Evolutionary conservation across 495 filamentous ascomycete species (phyloP).

Genomic region (Penicillium silybi): DNA sequence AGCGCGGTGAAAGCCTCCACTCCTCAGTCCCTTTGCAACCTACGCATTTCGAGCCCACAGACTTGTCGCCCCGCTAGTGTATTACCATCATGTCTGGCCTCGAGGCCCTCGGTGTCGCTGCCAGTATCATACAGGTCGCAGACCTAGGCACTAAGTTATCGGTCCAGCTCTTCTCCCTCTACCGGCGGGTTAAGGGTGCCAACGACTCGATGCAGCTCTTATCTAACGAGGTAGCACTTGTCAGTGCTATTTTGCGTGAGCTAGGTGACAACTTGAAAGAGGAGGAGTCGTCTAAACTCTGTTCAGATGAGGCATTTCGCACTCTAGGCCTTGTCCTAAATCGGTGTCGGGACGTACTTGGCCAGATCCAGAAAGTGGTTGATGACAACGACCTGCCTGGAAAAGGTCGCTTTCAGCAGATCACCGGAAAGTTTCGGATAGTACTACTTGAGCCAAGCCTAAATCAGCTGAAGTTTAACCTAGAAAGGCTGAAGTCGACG

Average conservation of each 20-base stretch:
- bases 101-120: slow-evolving; percentile 25
- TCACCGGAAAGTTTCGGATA: slow-evolving; percentile 14
- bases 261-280: slow-evolving; percentile 23
- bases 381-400: slow-evolving; percentile 1
- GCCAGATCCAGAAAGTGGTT: slow-evolving; percentile 24
- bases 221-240: slow-evolving; percentile 35
- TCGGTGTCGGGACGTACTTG: slow-evolving; percentile 25
- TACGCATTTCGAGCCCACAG: too few species aligned
- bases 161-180: slow-evolving; percentile 34
- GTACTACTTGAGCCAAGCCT: slow-evolving; percentile 23
- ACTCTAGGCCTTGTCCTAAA: slow-evolving; percentile 16
- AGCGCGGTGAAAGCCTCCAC: too few species aligned
- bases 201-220: slow-evolving; percentile 26
- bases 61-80: too few species aligned
- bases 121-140: slow-evolving; percentile 35
- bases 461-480: slow-evolving; percentile 19
- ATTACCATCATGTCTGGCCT: slow-evolving; percentile 11
- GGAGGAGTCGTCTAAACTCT: slow-evolving; percentile 20
- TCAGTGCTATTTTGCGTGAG: slow-evolving; percentile 28
- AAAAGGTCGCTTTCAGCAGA: slow-evolving; percentile 10
- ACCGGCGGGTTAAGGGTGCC: slow-evolving; percentile 26
- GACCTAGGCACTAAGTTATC: slow-evolving; percentile 33
- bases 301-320: slow-evolving; percentile 21
- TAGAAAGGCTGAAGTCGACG: slow-evolving; percentile 36
- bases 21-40: too few species aligned